A percentile compares a stretch with the other conserved stretches of the same genome.
These are phyloP conservation scores for Breynia disticha DNA, from an alignment of 441 rosid genomes.

Conservation along the genomic window DNA sequence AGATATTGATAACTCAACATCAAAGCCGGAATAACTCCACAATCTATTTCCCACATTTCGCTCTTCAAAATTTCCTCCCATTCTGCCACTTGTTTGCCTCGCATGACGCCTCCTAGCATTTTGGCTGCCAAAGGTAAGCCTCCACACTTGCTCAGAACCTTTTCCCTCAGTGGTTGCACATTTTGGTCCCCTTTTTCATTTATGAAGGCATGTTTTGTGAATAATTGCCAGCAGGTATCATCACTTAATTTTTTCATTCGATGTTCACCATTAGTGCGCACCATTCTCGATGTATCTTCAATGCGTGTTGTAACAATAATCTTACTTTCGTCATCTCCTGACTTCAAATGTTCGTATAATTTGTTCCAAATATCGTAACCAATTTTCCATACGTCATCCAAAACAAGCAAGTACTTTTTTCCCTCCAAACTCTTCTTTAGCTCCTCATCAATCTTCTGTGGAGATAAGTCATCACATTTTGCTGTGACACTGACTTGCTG, in stretches of 20 bases:
- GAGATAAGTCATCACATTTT: neutral
- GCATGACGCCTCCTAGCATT: conserved; percentile 6
- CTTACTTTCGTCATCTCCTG: conserved; percentile 12
- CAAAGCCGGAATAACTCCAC: conserved; percentile 6
- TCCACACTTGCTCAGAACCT: conserved; percentile 5
- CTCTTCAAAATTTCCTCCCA: conserved; percentile 11
- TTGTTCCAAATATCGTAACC: neutral
- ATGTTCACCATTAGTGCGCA: neutral
- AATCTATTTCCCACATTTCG: conserved; percentile 4
- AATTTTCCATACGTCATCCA: conserved; percentile 20
- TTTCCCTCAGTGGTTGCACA: neutral
- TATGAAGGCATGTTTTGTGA: conserved; percentile 8
- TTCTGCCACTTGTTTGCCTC: neutral
- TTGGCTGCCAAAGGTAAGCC: conserved; percentile 14
- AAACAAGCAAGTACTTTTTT: conserved; percentile 15
- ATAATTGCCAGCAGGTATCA: conserved; percentile 9
- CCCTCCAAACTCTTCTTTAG: conserved; percentile 1
- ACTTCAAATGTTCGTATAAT: conserved; percentile 4
- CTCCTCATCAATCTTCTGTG: neutral
- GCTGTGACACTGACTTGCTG: neutral
- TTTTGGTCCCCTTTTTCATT: neutral
- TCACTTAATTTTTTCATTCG: neutral
- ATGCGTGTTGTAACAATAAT: conserved; percentile 16
- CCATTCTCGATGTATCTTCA: neutral
- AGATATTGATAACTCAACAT: conserved; percentile 11